These are phyloP conservation scores for Annulohypoxylon truncatum DNA, from an alignment of 2,329 filamentous ascomycete genomes.

Conservation along the genomic window DNA sequence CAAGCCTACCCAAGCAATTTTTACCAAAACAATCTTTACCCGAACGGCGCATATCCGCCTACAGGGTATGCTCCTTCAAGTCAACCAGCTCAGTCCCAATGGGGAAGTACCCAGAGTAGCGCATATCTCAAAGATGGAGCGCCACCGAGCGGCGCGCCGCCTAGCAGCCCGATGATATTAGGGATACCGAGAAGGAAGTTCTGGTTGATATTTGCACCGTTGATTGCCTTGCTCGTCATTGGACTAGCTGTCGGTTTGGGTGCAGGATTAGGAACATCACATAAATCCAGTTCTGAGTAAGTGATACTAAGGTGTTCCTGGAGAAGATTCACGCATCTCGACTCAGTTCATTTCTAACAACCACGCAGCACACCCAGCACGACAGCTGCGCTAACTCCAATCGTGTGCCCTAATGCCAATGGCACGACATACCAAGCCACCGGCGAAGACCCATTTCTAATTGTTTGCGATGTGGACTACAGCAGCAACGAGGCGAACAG, in stretches of 20 bases:
- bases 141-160: conserved; percentile 10
- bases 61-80: conserved; percentile 24
- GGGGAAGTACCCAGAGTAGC: conserved; percentile 26
- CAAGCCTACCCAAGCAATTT: conserved; percentile 11
- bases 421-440: conserved; percentile 48
- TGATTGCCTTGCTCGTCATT: conserved; percentile 42
- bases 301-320: background rate
- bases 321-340: too few relatives aligned
- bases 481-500: conserved; percentile 36
- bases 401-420: conserved; percentile 51
- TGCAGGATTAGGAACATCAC: conserved; percentile 36
- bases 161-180: conserved; percentile 26
- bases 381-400: conserved; percentile 25
- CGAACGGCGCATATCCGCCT: conserved; percentile 13
- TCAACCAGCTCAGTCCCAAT: conserved; percentile 13
- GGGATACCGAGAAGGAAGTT: conserved; percentile 42
- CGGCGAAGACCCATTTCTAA: conserved; percentile 43
- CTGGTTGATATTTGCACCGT: conserved; percentile 44
- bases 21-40: conserved; percentile 18
- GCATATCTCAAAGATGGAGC: conserved; percentile 16
- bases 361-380: conserved; percentile 8
- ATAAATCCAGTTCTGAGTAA: conserved; percentile 13
- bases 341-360: too few relatives aligned
- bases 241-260: conserved; percentile 45
- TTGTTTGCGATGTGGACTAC: conserved; percentile 54